These are phyloP conservation scores for Dissoconium aciculare DNA, from an alignment of 2,329 filamentous ascomycete genomes.

Conservation along the genomic window DNA sequence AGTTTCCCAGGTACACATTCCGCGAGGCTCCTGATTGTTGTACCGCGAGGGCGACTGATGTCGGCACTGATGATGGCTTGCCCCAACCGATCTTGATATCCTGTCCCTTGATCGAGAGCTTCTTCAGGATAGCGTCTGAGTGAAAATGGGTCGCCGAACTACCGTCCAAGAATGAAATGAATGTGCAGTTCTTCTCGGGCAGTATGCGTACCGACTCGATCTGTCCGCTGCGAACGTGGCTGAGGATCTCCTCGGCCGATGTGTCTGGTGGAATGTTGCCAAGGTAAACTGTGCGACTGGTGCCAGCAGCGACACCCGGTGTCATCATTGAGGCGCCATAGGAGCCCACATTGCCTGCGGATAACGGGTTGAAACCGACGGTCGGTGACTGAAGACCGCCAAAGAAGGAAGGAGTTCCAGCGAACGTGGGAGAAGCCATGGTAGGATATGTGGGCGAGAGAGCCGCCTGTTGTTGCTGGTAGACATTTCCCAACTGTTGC, in stretches of 20 bases:
- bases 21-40: conserved; percentile 94
- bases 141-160: conserved; percentile 98
- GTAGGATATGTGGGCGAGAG: conserved; percentile 76
- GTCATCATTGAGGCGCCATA: conserved; percentile 48
- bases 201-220: conserved; percentile 97
- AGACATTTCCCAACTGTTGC: conserved; percentile 48
- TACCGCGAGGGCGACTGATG: conserved; percentile 89
- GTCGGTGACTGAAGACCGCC: conserved; percentile 78
- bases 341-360: conserved; percentile 25
- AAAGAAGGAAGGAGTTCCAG: conserved; percentile 64
- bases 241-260: conserved; percentile 86
- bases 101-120: conserved; percentile 94
- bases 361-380: conserved; percentile 52
- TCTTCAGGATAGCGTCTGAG: conserved; percentile 98
- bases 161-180: conserved; percentile 96
- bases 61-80: conserved; percentile 94
- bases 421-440: conserved; percentile 72
- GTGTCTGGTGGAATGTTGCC: conserved; percentile 99
- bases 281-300: conserved; percentile 90
- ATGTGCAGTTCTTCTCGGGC: conserved; percentile 98
- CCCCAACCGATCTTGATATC: conserved; percentile 99
- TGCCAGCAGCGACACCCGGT: conserved; percentile 71
- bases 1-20: conserved; percentile 91
- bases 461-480: conserved; percentile 49
- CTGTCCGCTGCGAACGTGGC: conserved; percentile 90